Percentiles rank a stretch among this genome's conserved stretches.
Evolutionary conservation across 2,329 filamentous ascomycete species (phyloP).

Genomic region (Exophiala calicioides): DNA sequence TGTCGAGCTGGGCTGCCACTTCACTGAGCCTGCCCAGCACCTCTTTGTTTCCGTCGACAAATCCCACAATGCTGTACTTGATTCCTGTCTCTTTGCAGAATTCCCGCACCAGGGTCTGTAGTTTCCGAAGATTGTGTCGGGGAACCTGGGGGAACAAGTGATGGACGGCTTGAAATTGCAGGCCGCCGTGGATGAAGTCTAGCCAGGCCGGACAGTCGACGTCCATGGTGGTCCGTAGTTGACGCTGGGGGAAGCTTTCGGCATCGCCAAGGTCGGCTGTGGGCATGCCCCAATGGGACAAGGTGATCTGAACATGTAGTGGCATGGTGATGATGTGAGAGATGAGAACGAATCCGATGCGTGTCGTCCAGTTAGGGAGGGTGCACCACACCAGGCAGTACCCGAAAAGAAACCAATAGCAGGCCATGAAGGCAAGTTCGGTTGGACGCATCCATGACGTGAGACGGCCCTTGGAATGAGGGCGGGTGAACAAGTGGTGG

Average conservation of each 20-base stretch:
- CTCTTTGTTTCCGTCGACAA: slow-evolving; percentile 77
- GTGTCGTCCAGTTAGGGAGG: slow-evolving; percentile 68
- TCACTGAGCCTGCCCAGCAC: slow-evolving; percentile 76
- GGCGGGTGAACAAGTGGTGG: slow-evolving; percentile 70
- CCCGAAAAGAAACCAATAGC: slow-evolving; percentile 87
- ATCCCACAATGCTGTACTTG: slow-evolving; percentile 82
- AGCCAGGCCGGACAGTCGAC: slow-evolving; percentile 85
- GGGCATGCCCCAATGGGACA: slow-evolving; percentile 92
- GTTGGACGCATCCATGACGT: slow-evolving; percentile 82
- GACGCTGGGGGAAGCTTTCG: slow-evolving; percentile 86
- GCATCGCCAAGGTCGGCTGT: slow-evolving; percentile 79
- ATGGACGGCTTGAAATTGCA: slow-evolving; percentile 88
- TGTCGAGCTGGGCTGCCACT: slow-evolving; percentile 76
- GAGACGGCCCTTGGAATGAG: slow-evolving; percentile 71
- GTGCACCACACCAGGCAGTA: slow-evolving; percentile 75
- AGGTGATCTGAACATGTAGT: slow-evolving; percentile 84
- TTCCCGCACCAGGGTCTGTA: slow-evolving; percentile 73
- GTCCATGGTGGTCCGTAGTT: slow-evolving; percentile 92
- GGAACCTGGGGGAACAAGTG: slow-evolving; percentile 83
- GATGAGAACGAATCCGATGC: slow-evolving; percentile 73
- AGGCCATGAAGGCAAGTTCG: slow-evolving; percentile 71
- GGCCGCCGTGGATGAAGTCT: slow-evolving; percentile 83
- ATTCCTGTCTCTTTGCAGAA: slow-evolving; percentile 82
- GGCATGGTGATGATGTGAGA: slow-evolving; percentile 80
- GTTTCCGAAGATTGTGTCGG: slow-evolving; percentile 74